Percentiles rank a stretch among this genome's conserved stretches.
phyloP scores from a whole-genome alignment of 345 rosid species.

The Pistacia vera region DNA sequence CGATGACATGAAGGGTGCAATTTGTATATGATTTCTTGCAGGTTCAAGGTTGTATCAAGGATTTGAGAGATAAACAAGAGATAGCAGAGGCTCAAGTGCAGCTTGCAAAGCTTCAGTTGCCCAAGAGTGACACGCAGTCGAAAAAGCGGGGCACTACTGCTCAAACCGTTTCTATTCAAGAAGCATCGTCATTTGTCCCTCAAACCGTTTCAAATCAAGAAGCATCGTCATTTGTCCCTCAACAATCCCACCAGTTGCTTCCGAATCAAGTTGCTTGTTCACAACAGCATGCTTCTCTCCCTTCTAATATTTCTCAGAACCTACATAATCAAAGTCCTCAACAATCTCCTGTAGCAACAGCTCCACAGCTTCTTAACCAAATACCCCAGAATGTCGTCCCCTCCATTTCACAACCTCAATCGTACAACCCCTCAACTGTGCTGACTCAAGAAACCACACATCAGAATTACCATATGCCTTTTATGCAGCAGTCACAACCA shows the following conservation, averaged over 20 bases:
- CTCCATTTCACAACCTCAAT: slow-evolving; percentile 25
- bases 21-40: slow-evolving; percentile 25
- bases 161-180: too few relatives aligned
- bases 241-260: slow-evolving; percentile 32
- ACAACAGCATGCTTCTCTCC: slow-evolving; percentile 21
- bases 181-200: too few relatives aligned
- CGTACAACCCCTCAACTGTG: slow-evolving; percentile 17
- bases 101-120: slow-evolving; percentile 40
- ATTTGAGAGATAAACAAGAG: slow-evolving; percentile 63
- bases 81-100: slow-evolving; percentile 47
- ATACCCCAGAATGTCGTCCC: slow-evolving; percentile 14
- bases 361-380: slow-evolving; percentile 34
- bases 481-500: slow-evolving; percentile 25
- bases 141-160: slow-evolving; percentile 31
- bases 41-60: slow-evolving; percentile 48
- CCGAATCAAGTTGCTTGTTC: slow-evolving; percentile 19
- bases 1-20: background rate
- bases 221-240: slow-evolving; percentile 30
- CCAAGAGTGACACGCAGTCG: slow-evolving; percentile 22
- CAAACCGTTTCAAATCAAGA: slow-evolving; percentile 19
- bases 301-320: slow-evolving; percentile 18
- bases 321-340: slow-evolving; percentile 24
- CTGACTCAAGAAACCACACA: background rate
- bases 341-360: slow-evolving; percentile 26
- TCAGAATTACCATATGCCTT: slow-evolving; percentile 22